A percentile compares a stretch with the other conserved stretches of the same genome.
phyloP scores from a whole-genome alignment of 176 grass and related monocot species.

The Leersia perrieri region DNA sequence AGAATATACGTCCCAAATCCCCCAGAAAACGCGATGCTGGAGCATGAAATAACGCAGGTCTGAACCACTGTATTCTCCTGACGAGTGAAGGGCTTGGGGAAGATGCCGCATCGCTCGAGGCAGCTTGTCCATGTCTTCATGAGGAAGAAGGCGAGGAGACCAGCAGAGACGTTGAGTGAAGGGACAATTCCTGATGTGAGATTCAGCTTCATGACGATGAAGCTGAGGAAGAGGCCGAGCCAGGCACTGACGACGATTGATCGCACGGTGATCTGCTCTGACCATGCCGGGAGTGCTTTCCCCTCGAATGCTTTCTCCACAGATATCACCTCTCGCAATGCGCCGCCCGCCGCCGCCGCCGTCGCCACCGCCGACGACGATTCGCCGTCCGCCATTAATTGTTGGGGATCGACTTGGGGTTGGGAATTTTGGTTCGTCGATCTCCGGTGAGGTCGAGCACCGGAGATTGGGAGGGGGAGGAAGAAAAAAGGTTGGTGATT shows the following conservation, averaged over 20 bases:
- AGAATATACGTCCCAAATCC: conserved; percentile 66
- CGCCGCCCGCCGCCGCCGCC: not conserved
- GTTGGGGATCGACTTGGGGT: no score
- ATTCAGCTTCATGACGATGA: conserved; percentile 93
- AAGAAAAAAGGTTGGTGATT: no score
- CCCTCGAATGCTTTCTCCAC: conserved; percentile 64
- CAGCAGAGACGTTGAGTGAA: conserved; percentile 60
- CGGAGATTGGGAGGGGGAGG: no score
- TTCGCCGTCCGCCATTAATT: no score
- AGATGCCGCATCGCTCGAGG: conserved; percentile 49
- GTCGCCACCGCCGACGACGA: no score
- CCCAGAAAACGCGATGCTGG: conserved; percentile 60
- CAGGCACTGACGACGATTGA: conserved; percentile 56
- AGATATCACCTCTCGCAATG: conserved; percentile 33
- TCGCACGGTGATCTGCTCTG: conserved; percentile 63
- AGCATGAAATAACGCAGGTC: conserved; percentile 84
- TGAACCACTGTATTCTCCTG: conserved; percentile 92
- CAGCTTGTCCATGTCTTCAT: conserved; percentile 66
- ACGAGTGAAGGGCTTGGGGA: conserved; percentile 64
- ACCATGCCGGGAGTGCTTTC: conserved; percentile 54
- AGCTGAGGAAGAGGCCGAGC: conserved; percentile 67
- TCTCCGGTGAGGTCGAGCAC: no score
- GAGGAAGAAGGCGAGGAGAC: conserved; percentile 70
- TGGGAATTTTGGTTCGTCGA: no score
- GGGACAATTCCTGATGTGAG: conserved; percentile 70